phyloP scores from a whole-genome alignment of 352 stramenopile genomes.

The Peronospora belbahrii region DNA sequence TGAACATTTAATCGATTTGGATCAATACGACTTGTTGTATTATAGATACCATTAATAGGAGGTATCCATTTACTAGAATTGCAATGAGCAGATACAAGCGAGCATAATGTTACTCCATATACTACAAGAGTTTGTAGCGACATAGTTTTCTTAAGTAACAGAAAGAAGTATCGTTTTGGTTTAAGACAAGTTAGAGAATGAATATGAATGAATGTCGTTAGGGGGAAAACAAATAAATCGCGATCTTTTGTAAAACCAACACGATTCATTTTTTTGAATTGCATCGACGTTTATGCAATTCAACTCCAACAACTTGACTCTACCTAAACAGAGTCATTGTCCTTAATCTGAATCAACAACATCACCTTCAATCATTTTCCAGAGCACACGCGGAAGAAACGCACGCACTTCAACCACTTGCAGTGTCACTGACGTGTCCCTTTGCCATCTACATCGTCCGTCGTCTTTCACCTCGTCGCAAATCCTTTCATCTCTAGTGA shows the following conservation, averaged over 20 bases:
- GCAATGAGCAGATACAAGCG: constrained; percentile 8
- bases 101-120: no score
- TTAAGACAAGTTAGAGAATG: no score
- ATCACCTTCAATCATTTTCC: constrained; percentile 3
- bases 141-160: no score
- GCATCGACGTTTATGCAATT: not conserved
- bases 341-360: not conserved
- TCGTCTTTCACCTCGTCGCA: constrained; percentile 34
- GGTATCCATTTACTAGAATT: constrained; percentile 63
- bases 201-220: not conserved
- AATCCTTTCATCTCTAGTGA: constrained; percentile 37
- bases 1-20: constrained; percentile 91
- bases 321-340: constrained; percentile 17
- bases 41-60: constrained; percentile 58
- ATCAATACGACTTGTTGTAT: constrained; percentile 42
- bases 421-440: constrained; percentile 58
- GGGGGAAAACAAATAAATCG: not conserved
- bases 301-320: constrained; percentile 7
- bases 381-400: constrained; percentile 82
- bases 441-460: constrained; percentile 21
- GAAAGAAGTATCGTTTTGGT: no score
- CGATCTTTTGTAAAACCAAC: not conserved
- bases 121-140: no score
- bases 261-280: constrained; percentile 16
- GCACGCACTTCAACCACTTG: constrained; percentile 91